Evolutionary conservation across 2,329 filamentous ascomycete species (phyloP).

Genomic region (Phyllosticta ampelicida): DNA sequence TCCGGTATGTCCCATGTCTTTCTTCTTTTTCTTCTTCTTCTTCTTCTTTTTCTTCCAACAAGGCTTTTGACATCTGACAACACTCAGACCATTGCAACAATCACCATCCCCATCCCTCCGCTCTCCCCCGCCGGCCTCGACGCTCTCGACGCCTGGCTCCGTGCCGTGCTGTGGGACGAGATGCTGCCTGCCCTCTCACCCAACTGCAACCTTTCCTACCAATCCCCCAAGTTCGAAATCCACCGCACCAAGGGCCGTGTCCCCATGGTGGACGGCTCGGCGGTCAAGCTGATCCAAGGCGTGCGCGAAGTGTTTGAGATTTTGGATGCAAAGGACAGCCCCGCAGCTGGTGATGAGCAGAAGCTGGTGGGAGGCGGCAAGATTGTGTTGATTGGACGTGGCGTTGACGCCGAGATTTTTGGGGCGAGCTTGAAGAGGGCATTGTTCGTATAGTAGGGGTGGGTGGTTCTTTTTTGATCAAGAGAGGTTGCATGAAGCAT

Average conservation of each 20-base stretch:
- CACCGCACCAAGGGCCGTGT: conserved; percentile 81
- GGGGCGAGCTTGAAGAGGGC: conserved; percentile 6
- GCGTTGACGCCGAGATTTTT: conserved; percentile 10
- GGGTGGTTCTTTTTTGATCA: too few species aligned
- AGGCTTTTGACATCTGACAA: not conserved
- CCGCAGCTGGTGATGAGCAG: not conserved
- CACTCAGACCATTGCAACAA: conserved; percentile 69
- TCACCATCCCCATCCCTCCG: conserved; percentile 56
- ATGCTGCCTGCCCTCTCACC: conserved; percentile 38
- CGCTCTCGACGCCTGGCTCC: conserved; percentile 68
- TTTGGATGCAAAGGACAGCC: conserved; percentile 43
- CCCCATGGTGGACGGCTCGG: conserved; percentile 45
- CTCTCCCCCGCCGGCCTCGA: conserved; percentile 49
- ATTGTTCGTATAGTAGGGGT: not conserved
- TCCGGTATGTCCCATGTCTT: conserved; percentile 61
- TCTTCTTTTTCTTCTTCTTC: too few species aligned
- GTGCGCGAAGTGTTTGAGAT: conserved; percentile 93
- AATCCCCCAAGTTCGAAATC: conserved; percentile 53
- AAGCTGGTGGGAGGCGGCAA: conserved; percentile 9
- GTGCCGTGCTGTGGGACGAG: conserved; percentile 74
- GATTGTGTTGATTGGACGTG: conserved; percentile 15
- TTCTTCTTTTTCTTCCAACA: not conserved
- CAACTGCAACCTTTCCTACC: not conserved
- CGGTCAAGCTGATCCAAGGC: conserved; percentile 70
- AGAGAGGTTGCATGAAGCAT: too few species aligned